These are phyloP conservation scores for Lasiosphaeris hirsuta DNA, from an alignment of 495 filamentous ascomycete genomes.

Conservation along the genomic window DNA sequence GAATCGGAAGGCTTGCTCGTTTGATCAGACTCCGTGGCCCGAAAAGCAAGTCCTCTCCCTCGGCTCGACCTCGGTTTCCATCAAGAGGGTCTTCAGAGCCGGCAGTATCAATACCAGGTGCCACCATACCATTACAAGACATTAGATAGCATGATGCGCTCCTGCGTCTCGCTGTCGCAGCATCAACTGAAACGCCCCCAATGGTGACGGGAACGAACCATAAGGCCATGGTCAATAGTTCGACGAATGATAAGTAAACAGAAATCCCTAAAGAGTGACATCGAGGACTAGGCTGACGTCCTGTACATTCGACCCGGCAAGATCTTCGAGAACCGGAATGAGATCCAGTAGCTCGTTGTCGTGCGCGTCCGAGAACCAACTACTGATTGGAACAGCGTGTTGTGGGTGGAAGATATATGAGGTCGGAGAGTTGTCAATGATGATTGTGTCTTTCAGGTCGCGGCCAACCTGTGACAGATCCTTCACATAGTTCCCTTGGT, in stretches of 20 bases:
- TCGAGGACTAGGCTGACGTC: slow-evolving; percentile 98
- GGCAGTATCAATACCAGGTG: too few relatives aligned
- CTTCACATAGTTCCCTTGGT: slow-evolving; percentile 99
- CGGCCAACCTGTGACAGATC: slow-evolving; percentile 96
- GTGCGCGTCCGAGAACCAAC: slow-evolving; percentile 99
- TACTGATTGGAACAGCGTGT: slow-evolving; percentile 98
- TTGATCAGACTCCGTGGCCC: too few relatives aligned
- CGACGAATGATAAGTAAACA: slow-evolving; percentile 34
- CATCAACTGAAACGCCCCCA: too few relatives aligned
- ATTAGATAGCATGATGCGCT: too few relatives aligned
- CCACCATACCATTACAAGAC: too few relatives aligned
- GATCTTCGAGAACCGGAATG: slow-evolving; percentile 97
- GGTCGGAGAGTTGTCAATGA: slow-evolving; percentile 99
- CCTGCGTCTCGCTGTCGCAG: too few relatives aligned
- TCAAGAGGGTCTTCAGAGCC: too few relatives aligned
- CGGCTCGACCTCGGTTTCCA: too few relatives aligned
- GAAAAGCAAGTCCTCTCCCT: too few relatives aligned
- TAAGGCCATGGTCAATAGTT: slow-evolving; percentile 5
- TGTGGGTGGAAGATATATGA: slow-evolving; percentile 99
- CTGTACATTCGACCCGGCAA: slow-evolving; percentile 79
- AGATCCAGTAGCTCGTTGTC: slow-evolving; percentile 98
- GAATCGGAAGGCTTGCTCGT: too few relatives aligned
- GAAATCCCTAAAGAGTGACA: slow-evolving; percentile 70
- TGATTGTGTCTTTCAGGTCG: slow-evolving; percentile 95
- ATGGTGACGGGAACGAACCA: background rate